Conservation (phyloP, 805 yeast species). For the Ascoidea asiatica region DNA sequence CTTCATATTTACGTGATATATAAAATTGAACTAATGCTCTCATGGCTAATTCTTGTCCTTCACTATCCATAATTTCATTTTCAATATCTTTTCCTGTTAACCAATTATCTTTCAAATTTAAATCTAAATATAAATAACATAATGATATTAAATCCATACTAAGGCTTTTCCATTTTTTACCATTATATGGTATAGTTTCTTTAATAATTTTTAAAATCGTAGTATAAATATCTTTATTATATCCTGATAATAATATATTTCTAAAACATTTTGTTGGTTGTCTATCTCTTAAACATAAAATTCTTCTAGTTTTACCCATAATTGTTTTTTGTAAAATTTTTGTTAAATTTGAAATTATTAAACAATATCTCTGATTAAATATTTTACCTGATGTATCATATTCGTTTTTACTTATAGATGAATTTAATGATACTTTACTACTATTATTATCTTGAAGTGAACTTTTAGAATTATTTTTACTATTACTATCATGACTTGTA, state of each 20-base stretch:
- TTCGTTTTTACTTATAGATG: neutral
- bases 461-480: neutral
- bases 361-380: constrained; percentile 29
- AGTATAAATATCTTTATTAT: constrained; percentile 45
- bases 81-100: constrained; percentile 69
- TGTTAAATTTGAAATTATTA: constrained; percentile 36
- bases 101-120: constrained; percentile 78
- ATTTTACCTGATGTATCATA: constrained; percentile 5
- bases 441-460: neutral
- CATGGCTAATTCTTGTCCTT: constrained; percentile 75
- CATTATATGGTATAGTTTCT: constrained; percentile 77
- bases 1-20: constrained; percentile 44
- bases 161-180: constrained; percentile 84
- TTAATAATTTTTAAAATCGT: constrained; percentile 67
- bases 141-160: constrained; percentile 91
- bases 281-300: constrained; percentile 44
- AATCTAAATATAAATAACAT: constrained; percentile 62
- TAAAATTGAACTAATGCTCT: constrained; percentile 70
- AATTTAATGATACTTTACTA: neutral
- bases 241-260: constrained; percentile 39
- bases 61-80: constrained; percentile 60
- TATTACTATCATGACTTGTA: neutral
- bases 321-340: constrained; percentile 43
- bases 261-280: constrained; percentile 53
- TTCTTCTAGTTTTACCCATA: constrained; percentile 60